Base-by-base conservation (phyloP, 768 basidiomycete genomes). In the Suillus hirtellus region DNA sequence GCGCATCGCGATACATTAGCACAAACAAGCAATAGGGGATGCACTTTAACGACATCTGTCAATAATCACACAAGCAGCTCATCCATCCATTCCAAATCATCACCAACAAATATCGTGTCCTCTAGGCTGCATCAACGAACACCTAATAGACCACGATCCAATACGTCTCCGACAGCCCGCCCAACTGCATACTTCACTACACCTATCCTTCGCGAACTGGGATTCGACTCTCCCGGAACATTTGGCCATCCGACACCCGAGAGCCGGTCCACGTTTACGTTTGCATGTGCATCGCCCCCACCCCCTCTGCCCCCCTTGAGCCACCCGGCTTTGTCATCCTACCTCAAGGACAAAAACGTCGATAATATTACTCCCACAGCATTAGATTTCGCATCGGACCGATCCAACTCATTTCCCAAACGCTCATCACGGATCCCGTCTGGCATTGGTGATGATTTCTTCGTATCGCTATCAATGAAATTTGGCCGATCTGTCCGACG, bases 301-400 rank as follows among this genome's bases (percentile, higher is more conserved):
- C 86, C 86, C 10, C 85, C 86, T 15, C 68, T 88, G 42, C 86
- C 86, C n/a, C 78, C 84, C 17, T 78, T 86, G 35, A 74, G 80
- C 60, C 87, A 77, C 64, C 77, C 78, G 35, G 65, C 54, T 17
- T 65, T 72, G 44, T 64, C 67, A 44, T 69, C 68, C 21, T 72
- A 66, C 14, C 68, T 64, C 38, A 68, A 70, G 34, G 53, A 66
- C n/a, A 58, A 40, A 9, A 52, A 31, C 12, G 60, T 66, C 43
- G 55, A 58, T 44, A 53, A 21, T 24, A 53, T 53, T 19, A 64
- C 64, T 38, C 43, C 67, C 15, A 15, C 56, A 17, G 42, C 37
- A 49, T 50, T 67, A 15, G 40, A 47, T 35, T 59, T 71, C 24
- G 65, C 68, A 38, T 31, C 31, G 31, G 69, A 74, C 56, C 70